Percentiles rank a stretch among this genome's conserved stretches.
Conservation (phyloP, 2,329 filamentous ascomycete species). For the Penicillium sp. region DNA sequence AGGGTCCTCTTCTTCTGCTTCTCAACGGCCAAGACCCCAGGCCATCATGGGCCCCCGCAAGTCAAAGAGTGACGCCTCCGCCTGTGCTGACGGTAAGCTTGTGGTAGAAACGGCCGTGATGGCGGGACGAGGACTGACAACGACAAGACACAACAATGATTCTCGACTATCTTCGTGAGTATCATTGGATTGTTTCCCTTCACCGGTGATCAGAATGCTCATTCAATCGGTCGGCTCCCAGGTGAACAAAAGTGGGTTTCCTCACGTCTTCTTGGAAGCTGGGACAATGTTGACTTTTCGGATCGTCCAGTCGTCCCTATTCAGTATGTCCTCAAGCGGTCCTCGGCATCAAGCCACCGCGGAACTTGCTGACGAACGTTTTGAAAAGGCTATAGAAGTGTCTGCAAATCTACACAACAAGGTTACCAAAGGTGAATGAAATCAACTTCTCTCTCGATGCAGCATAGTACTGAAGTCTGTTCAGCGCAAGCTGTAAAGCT, state of each 20-base stretch:
- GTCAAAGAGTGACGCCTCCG: slow-evolving; percentile 34
- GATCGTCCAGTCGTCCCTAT: slow-evolving; percentile 49
- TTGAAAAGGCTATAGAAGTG: slow-evolving; percentile 53
- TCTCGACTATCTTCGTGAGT: slow-evolving; percentile 52
- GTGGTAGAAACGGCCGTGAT: background rate
- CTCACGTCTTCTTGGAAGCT: background rate
- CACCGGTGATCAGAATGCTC: background rate
- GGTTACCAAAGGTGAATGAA: slow-evolving; percentile 52
- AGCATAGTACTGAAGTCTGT: background rate
- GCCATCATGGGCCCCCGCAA: slow-evolving; percentile 41
- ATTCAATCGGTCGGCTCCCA: slow-evolving; percentile 19
- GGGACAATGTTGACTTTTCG: slow-evolving; percentile 3
- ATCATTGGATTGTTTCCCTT: background rate
- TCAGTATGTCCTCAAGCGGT: slow-evolving; percentile 40
- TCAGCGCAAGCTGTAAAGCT: slow-evolving; percentile 57
- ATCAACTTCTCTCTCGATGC: background rate
- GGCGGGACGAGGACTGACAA: slow-evolving; percentile 1
- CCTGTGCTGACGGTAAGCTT: slow-evolving; percentile 32
- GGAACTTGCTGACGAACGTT: background rate
- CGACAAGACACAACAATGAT: slow-evolving; percentile 42
- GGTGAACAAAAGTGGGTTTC: slow-evolving; percentile 48
- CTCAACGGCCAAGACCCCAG: background rate
- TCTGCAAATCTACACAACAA: slow-evolving; percentile 62
- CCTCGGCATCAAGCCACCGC: background rate
- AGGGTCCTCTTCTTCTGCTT: background rate